Evolutionary conservation across 2,329 filamentous ascomycete genomes (phyloP).

Genomic region (Penicillium sp.): DNA sequence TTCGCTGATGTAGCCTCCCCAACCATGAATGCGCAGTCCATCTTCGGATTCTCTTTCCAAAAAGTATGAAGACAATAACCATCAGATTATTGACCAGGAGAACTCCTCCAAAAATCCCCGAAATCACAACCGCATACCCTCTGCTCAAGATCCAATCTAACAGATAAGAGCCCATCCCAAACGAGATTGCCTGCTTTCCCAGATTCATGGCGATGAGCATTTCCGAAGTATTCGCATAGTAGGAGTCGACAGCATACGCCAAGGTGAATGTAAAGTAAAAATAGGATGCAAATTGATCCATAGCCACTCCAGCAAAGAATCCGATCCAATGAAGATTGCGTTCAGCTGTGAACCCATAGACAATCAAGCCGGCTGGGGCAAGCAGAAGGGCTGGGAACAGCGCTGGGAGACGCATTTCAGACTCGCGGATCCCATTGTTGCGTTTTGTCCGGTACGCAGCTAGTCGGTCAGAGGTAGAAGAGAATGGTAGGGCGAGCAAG

Average conservation of each 20-base stretch:
- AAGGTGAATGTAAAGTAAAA: constrained; percentile 65
- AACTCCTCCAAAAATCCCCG: constrained; percentile 58
- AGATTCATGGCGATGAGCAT: constrained; percentile 67
- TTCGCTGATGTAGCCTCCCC: constrained; percentile 44
- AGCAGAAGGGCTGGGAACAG: constrained; percentile 40
- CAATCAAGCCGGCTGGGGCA: constrained; percentile 39
- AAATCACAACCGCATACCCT: constrained; percentile 61
- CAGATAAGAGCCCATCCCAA: constrained; percentile 59
- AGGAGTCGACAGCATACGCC: constrained; percentile 66
- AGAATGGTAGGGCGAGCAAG: constrained; percentile 53
- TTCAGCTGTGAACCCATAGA: constrained; percentile 42
- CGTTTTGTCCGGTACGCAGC: constrained; percentile 47
- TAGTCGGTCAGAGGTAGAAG: constrained; percentile 48
- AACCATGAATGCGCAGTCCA: constrained; percentile 57
- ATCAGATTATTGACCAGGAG: constrained; percentile 58
- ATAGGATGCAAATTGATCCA: constrained; percentile 58
- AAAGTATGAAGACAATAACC: constrained; percentile 58
- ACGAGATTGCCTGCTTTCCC: constrained; percentile 63
- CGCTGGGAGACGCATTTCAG: constrained; percentile 50
- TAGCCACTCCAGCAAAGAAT: constrained; percentile 59
- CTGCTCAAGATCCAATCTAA: constrained; percentile 58
- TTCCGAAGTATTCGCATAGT: constrained; percentile 65
- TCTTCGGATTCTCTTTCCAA: constrained; percentile 57
- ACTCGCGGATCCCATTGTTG: constrained; percentile 49
- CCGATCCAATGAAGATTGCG: constrained; percentile 43